Base-by-base conservation (phyloP, 2,329 filamentous ascomycete genomes). In the Exophiala oligosperma region DNA sequence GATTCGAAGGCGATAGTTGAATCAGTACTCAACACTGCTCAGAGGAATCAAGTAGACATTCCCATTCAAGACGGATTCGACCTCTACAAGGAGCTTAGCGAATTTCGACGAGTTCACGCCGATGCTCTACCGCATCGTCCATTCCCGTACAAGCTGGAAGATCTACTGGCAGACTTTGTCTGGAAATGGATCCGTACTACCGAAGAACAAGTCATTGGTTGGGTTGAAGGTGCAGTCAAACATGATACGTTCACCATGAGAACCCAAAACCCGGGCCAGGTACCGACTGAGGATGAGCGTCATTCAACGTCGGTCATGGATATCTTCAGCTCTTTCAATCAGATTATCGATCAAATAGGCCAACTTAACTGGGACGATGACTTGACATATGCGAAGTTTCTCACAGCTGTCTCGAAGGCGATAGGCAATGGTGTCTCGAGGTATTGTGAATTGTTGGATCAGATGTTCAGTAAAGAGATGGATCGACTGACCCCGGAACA, bases 291-390 rank as follows among this genome's bases (percentile, higher is more conserved):
- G 69, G 87, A 91, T 32, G 86, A 96, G 69, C 86, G 93, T 29
- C 94, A 97, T 74, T 97, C 93, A 71, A 86, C 93, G 59, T 97
- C 93, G 14, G 85, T 96, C 6, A 89, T 97, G 62, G 94, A 99
- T 72, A 86, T 96, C 44, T 97, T 97, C 77, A 87, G 90, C 67
- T 87, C 95, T 1, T 97, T 97, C 79, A 95, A 92, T 68, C 90
- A 97, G 74, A 90, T 89, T 17, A 86, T 95, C 37, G 89, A 97
- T 63, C 91, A 95, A 68, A 85, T 99, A 54, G 86, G 90, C 54
- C 81, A 91, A 66, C 81, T 99, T 9, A 86, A 92, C 60, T 99
- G 94, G 94, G 89, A 92, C 64, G 91, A 97, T 71, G 91, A 96
- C 68, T 81, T 96, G 38, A 92, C 96, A 65, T 90, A 96, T 71